These are phyloP conservation scores for Tetrahymena thermophila DNA, from an alignment of 73 alveolate genomes.

Conservation along the genomic window DNA sequence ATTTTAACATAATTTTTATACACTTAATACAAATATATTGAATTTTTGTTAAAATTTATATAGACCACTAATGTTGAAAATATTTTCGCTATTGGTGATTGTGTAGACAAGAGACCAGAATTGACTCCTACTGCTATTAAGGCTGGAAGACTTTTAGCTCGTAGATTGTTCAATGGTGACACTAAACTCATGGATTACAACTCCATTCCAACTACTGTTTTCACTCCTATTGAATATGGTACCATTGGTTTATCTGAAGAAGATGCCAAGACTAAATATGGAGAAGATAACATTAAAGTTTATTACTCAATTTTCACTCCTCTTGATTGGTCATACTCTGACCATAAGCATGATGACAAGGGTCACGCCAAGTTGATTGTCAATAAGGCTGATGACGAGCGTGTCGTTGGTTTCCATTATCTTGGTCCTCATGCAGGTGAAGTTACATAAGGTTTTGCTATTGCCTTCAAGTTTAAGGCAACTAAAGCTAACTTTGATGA, in stretches of 20 bases:
- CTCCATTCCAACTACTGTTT: conserved; percentile 96
- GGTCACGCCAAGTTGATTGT: conserved; percentile 44
- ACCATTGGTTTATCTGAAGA: conserved; percentile 86
- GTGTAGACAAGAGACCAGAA: conserved; percentile 87
- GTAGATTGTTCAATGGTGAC: conserved; percentile 85
- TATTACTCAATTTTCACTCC: conserved; percentile 93
- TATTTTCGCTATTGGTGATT: conserved; percentile 98
- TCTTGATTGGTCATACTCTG: conserved; percentile 89
- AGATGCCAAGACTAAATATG: conserved; percentile 81
- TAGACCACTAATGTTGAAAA: conserved; percentile 65
- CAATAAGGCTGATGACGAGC: conserved; percentile 35
- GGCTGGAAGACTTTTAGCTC: conserved; percentile 91
- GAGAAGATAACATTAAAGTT: conserved; percentile 70
- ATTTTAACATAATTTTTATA: no score
- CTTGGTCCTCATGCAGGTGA: conserved; percentile 98
- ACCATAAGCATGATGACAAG: conserved; percentile 60
- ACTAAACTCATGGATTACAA: conserved; percentile 84
- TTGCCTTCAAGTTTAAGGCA: conserved; percentile 94
- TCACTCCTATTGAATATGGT: conserved; percentile 98
- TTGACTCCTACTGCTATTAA: conserved; percentile 98
- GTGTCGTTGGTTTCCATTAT: conserved; percentile 95
- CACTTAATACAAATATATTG: no score
- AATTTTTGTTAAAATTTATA: not conserved
- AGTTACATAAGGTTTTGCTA: conserved; percentile 95
- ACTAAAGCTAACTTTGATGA: conserved; percentile 84